These are phyloP conservation scores for Sanghuangporus sanghuang DNA, from an alignment of 1,284 basidiomycete species.

Conservation along the genomic window DNA sequence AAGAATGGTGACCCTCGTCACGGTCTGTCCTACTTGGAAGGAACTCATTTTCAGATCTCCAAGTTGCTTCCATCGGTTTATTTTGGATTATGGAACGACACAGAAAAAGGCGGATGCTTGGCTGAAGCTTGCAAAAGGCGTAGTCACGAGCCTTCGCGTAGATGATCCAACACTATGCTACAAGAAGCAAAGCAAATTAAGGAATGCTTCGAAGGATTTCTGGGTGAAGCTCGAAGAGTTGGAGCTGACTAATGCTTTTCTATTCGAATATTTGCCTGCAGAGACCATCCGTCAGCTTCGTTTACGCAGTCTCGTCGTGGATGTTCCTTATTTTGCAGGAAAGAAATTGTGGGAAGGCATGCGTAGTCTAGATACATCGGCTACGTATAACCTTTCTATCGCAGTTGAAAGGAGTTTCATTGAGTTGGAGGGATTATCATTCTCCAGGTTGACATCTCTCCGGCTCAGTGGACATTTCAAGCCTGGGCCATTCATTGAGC, in stretches of 20 bases:
- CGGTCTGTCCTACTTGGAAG: not conserved
- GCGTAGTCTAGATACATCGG: not conserved
- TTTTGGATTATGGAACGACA: not conserved
- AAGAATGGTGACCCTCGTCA: not conserved
- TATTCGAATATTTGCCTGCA: not conserved
- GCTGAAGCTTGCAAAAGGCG: not conserved
- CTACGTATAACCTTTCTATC: not conserved
- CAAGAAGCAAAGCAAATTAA: not conserved
- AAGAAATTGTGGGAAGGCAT: not conserved
- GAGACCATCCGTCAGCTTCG: not conserved
- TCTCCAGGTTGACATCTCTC: not conserved
- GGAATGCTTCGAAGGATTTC: not conserved
- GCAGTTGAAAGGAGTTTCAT: not conserved
- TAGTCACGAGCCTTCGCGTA: not conserved
- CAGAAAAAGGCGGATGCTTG: conserved; percentile 1
- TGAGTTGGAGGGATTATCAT: not conserved
- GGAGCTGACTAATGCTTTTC: not conserved
- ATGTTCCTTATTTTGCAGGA: no score
- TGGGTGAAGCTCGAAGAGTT: not conserved
- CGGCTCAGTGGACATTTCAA: not conserved
- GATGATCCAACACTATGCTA: not conserved
- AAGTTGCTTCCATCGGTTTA: not conserved
- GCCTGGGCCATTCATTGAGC: not conserved
- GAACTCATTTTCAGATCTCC: not conserved
- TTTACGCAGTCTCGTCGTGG: not conserved